A percentile compares a stretch with the other conserved stretches of the same genome.
Conservation (phyloP, 768 basidiomycete genomes). For the Pisolithus marmoratus region DNA sequence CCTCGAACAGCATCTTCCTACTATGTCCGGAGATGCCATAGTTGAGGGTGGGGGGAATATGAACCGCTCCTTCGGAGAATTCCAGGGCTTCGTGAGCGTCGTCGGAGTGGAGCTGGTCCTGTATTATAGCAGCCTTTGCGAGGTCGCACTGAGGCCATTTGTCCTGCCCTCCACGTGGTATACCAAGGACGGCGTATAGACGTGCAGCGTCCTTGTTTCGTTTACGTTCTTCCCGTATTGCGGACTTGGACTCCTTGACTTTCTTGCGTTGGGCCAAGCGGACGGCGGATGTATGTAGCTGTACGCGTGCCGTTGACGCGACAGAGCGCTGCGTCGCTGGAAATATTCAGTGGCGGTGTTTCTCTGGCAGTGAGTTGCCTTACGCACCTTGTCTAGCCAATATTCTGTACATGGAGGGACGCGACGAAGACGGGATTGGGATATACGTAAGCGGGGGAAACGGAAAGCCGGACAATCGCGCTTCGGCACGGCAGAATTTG, state of each 20-base stretch:
- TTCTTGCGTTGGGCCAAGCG: conserved; percentile 31
- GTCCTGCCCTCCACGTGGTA: conserved; percentile 52
- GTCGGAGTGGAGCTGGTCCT: conserved; percentile 36
- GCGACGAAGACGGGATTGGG: conserved; percentile 2
- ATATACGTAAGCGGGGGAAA: conserved; percentile 37
- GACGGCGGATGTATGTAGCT: conserved; percentile 47
- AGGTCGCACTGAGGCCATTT: conserved; percentile 70
- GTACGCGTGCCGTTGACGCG: conserved; percentile 36
- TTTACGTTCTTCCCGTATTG: conserved; percentile 39
- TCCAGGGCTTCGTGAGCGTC: conserved; percentile 18
- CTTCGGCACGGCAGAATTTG: too few relatives aligned
- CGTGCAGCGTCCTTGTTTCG: conserved; percentile 34
- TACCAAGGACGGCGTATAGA: conserved; percentile 73
- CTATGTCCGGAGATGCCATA: conserved; percentile 60
- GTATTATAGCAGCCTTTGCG: conserved; percentile 54
- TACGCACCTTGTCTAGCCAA: conserved; percentile 17
- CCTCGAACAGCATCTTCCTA: conserved; percentile 58
- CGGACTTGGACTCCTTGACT: conserved; percentile 37
- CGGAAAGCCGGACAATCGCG: too few relatives aligned
- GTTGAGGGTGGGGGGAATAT: conserved; percentile 48
- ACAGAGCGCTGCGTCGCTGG: conserved; percentile 32
- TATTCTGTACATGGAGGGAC: conserved; percentile 23
- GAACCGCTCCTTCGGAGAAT: conserved; percentile 33
- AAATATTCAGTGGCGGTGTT: background rate
- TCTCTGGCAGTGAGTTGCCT: background rate